phyloP scores from a whole-genome alignment of 148 eudicot species.

The Fallopia convolvulus region DNA sequence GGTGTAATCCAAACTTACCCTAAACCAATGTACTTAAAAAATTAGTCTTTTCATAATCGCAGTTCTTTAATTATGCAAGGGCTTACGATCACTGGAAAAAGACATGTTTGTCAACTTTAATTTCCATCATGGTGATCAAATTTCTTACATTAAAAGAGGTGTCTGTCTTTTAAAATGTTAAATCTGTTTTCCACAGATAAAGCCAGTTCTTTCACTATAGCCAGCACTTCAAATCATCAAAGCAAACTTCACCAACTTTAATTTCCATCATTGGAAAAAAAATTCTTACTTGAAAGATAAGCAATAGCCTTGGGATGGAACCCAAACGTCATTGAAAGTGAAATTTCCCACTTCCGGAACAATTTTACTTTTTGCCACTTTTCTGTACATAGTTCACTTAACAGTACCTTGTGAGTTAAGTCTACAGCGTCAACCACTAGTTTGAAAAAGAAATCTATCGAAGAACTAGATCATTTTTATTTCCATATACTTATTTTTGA shows the following conservation, averaged over 20 bases:
- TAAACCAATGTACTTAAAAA: neutral
- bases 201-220: neutral
- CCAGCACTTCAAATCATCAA: neutral
- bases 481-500: neutral
- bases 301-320: neutral
- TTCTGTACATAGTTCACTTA: neutral
- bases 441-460: neutral
- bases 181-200: neutral
- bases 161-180: neutral
- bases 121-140: neutral
- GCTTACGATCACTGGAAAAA: neutral
- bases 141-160: neutral
- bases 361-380: neutral
- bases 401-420: neutral
- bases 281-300: neutral
- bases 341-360: neutral
- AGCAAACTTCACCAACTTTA: neutral
- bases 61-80: neutral
- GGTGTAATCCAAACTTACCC: too few relatives aligned
- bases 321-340: neutral
- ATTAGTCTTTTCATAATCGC: neutral
- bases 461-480: neutral
- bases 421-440: neutral
- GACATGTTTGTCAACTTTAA: neutral
- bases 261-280: neutral